Conservation (phyloP, 2,329 filamentous ascomycete genomes). For the Akanthomyces uredinophilus region DNA sequence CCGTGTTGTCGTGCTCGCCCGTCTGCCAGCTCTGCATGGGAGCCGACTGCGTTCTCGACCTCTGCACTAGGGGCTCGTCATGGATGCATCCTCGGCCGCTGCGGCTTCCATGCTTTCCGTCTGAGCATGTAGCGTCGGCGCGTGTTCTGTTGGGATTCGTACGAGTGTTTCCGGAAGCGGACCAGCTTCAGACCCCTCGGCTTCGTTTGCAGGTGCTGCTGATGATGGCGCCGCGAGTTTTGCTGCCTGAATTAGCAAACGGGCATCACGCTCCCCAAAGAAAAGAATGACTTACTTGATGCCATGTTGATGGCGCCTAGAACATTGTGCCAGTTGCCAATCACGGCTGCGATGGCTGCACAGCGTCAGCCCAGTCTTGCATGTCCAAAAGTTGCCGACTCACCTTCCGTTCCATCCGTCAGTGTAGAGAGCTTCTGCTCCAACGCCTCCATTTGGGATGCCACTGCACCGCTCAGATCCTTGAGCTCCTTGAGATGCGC, state of each 20-base stretch:
- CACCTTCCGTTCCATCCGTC: conserved; percentile 77
- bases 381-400: conserved; percentile 12
- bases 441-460: conserved; percentile 75
- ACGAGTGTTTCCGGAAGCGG: conserved; percentile 75
- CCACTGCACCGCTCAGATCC: conserved; percentile 72
- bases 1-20: neutral
- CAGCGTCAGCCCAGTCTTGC: conserved; percentile 23
- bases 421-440: conserved; percentile 73
- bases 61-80: conserved; percentile 14
- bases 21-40: no score
- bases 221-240: conserved; percentile 62
- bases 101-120: conserved; percentile 46
- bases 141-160: conserved; percentile 77
- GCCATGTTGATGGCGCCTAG: conserved; percentile 82
- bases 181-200: conserved; percentile 36
- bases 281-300: conserved; percentile 53
- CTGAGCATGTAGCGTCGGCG: conserved; percentile 57
- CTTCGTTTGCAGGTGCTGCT: conserved; percentile 25
- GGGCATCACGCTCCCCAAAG: neutral
- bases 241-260: conserved; percentile 38
- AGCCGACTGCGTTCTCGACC: neutral
- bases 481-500: conserved; percentile 73
- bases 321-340: conserved; percentile 86
- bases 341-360: conserved; percentile 73
- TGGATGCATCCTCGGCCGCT: conserved; percentile 34